These are phyloP conservation scores for Gaertneriomyces sp. DNA, from an alignment of 192 early-diverging fungal genomes.

Conservation along the genomic window DNA sequence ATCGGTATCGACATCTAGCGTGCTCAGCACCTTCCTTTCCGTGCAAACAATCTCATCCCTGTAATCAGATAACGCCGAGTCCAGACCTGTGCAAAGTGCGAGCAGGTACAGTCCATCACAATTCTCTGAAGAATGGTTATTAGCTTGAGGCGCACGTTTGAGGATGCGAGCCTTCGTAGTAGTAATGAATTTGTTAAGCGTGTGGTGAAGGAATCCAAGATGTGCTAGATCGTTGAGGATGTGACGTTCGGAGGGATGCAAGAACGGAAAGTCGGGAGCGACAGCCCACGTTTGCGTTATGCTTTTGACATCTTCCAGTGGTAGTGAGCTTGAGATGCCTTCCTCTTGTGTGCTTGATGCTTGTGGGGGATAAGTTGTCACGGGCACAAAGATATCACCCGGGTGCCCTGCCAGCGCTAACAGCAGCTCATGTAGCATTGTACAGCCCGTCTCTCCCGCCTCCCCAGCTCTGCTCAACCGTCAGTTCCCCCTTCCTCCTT, in stretches of 20 bases:
- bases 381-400: constrained; percentile 64
- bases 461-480: too few relatives aligned
- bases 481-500: too few relatives aligned
- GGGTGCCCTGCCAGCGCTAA: constrained; percentile 61
- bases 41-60: constrained; percentile 24
- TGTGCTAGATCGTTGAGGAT: constrained; percentile 56
- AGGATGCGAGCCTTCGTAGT: not conserved
- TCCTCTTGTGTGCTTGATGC: not conserved
- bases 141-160: not conserved
- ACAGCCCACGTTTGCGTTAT: constrained; percentile 45
- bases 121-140: not conserved
- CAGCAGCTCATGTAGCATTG: constrained; percentile 73
- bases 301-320: not conserved
- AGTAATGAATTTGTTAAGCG: constrained; percentile 42
- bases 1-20: constrained; percentile 22
- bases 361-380: not conserved
- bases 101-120: constrained; percentile 46
- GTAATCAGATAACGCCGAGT: constrained; percentile 28
- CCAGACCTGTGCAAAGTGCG: constrained; percentile 48
- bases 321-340: not conserved
- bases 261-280: constrained; percentile 55
- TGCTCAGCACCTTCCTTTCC: constrained; percentile 16
- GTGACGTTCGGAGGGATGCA: constrained; percentile 63
- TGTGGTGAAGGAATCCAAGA: constrained; percentile 51
- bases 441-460: too few relatives aligned